Conservation (phyloP, 2,329 filamentous ascomycete species). For the Grosmannia huntii region DNA sequence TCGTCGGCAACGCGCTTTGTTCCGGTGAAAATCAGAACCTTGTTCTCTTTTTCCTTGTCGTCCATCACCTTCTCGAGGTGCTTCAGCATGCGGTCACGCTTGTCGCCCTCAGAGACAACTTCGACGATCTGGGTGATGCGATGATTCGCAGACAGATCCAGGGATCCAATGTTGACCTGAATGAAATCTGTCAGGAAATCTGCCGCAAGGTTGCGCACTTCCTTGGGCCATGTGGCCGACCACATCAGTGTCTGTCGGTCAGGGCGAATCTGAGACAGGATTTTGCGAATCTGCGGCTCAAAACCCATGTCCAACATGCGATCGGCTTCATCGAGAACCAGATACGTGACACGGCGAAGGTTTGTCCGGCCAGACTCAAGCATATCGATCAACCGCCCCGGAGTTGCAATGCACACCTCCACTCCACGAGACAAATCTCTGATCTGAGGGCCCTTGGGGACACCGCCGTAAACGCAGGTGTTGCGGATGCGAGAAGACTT, state of each 20-base stretch:
- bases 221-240: constrained; percentile 99
- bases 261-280: constrained; percentile 91
- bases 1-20: constrained; percentile 95
- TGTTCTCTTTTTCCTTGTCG: constrained; percentile 84
- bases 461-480: constrained; percentile 97
- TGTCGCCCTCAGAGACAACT: constrained; percentile 91
- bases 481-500: constrained; percentile 97
- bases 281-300: constrained; percentile 98
- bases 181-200: constrained; percentile 95
- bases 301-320: constrained; percentile 99
- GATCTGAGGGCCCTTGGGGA: constrained; percentile 94
- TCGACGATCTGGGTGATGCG: constrained; percentile 97
- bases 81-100: constrained; percentile 95
- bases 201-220: constrained; percentile 80
- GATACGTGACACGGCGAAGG: constrained; percentile 91
- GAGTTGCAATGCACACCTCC: constrained; percentile 96
- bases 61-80: constrained; percentile 98
- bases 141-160: constrained; percentile 94
- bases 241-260: constrained; percentile 99
- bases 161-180: constrained; percentile 95
- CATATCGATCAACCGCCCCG: constrained; percentile 97
- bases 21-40: constrained; percentile 87
- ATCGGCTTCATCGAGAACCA: constrained; percentile 97
- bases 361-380: constrained; percentile 97
- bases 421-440: constrained; percentile 89